Evolutionary conservation across 306 rosid species (phyloP).

Genomic region (Sindora glabra): DNA sequence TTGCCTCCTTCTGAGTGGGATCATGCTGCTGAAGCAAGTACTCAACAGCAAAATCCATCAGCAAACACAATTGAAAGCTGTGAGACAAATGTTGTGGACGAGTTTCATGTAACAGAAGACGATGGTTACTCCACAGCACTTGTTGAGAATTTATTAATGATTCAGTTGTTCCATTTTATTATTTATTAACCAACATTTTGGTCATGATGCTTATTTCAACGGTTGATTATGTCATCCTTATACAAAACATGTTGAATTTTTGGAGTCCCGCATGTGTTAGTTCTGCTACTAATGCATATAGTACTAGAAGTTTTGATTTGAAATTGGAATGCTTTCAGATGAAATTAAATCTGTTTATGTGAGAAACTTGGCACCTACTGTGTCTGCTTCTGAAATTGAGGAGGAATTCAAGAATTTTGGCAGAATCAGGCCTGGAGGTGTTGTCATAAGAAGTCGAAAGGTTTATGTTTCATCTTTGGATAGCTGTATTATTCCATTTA

Average conservation of each 20-base stretch:
- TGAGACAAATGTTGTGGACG: constrained; percentile 30
- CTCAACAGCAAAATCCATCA: constrained; percentile 19
- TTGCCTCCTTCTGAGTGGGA: constrained; percentile 40
- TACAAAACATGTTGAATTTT: not conserved
- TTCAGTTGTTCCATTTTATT: not conserved
- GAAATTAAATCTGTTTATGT: constrained; percentile 78
- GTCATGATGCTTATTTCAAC: not conserved
- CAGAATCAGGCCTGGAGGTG: constrained; percentile 53
- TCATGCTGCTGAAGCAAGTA: constrained; percentile 16
- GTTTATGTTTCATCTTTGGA: constrained; percentile 20
- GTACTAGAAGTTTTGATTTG: constrained; percentile 1
- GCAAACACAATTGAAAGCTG: constrained; percentile 26
- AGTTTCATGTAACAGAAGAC: constrained; percentile 30
- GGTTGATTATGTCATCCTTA: not conserved
- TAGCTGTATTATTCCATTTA: not conserved
- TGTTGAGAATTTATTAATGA: constrained; percentile 11
- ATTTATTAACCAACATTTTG: not conserved
- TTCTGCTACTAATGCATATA: not conserved
- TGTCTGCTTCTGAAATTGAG: constrained; percentile 64
- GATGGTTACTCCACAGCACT: constrained; percentile 28
- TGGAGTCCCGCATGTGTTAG: not conserved
- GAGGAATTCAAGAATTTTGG: constrained; percentile 68
- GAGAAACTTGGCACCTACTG: constrained; percentile 62
- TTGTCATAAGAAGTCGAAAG: constrained; percentile 73
- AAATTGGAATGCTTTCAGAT: constrained; percentile 35